These are phyloP conservation scores for Sphagnum fallax DNA, from an alignment of 228 moss, liverwort and hornwort species.

Conservation along the genomic window DNA sequence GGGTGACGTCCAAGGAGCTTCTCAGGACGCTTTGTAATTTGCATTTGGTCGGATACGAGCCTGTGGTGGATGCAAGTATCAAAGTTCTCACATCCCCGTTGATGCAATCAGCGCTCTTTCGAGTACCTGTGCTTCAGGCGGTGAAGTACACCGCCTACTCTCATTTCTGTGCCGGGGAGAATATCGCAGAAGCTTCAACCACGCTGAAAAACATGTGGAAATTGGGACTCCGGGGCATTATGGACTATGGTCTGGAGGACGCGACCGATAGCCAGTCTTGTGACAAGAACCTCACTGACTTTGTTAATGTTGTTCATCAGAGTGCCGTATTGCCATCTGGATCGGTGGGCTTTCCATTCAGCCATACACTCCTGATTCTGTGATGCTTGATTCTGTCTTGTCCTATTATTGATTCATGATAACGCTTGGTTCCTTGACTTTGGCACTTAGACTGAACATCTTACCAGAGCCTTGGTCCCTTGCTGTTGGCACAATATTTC, in stretches of 20 bases:
- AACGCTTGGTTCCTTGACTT: too few relatives aligned
- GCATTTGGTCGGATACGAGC: conserved; percentile 67
- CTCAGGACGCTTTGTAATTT: conserved; percentile 53
- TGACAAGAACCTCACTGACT: conserved; percentile 49
- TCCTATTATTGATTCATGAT: too few relatives aligned
- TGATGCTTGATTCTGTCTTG: too few relatives aligned
- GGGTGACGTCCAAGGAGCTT: conserved; percentile 67
- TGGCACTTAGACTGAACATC: too few relatives aligned
- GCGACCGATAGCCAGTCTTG: conserved; percentile 68
- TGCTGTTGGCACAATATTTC: too few relatives aligned
- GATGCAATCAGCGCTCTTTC: conserved; percentile 44
- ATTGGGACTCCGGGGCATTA: conserved; percentile 61
- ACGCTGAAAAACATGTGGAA: conserved; percentile 83
- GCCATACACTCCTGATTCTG: too few relatives aligned
- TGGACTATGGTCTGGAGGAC: conserved; percentile 90
- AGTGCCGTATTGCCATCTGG: conserved; percentile 58
- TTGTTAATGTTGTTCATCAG: conserved; percentile 55
- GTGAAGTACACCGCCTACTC: conserved; percentile 72
- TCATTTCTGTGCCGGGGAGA: conserved; percentile 85
- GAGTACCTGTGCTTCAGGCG: conserved; percentile 43
- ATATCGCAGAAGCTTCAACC: conserved; percentile 57
- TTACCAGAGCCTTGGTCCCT: too few relatives aligned
- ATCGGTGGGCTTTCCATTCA: conserved; percentile 32
- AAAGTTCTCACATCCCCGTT: conserved; percentile 63
- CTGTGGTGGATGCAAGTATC: conserved; percentile 66